phyloP scores from a whole-genome alignment of 2,329 filamentous ascomycete species.

The Fusarium mangiferae region DNA sequence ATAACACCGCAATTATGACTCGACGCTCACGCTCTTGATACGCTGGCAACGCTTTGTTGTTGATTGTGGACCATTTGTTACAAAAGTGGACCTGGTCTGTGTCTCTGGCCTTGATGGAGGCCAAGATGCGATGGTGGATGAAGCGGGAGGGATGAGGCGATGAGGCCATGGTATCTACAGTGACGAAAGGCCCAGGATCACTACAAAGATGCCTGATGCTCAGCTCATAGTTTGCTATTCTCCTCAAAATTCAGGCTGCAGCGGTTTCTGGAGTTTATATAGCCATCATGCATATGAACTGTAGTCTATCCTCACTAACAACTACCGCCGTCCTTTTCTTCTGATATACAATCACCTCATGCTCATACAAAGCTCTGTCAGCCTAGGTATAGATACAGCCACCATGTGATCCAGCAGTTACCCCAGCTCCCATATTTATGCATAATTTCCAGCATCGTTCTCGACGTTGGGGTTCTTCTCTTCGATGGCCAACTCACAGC shows the following conservation, averaged over 20 bases:
- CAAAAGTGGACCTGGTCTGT: constrained; percentile 9
- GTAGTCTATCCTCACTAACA: background rate
- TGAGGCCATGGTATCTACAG: constrained; percentile 17
- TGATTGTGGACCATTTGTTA: constrained; percentile 13
- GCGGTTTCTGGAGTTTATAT: background rate
- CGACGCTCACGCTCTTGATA: constrained; percentile 25
- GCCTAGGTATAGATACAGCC: constrained; percentile 3
- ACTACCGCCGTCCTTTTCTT: background rate
- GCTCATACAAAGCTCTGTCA: constrained; percentile 8
- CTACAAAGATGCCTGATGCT: background rate
- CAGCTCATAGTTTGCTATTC: background rate
- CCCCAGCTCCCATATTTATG: constrained; percentile 18
- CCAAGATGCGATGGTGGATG: constrained; percentile 7
- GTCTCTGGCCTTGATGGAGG: background rate
- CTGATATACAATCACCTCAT: constrained; percentile 12
- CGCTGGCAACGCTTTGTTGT: constrained; percentile 24
- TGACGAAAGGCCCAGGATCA: background rate
- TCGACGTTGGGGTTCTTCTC: constrained; percentile 35
- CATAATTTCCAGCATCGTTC: constrained; percentile 29
- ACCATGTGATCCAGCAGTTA: background rate
- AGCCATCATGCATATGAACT: constrained; percentile 4
- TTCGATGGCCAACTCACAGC: constrained; percentile 42
- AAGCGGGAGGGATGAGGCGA: constrained; percentile 2
- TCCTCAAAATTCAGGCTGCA: background rate
- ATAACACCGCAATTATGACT: constrained; percentile 26